These are phyloP conservation scores for Phyllosticta capitalensis DNA, from an alignment of 2,329 filamentous ascomycete species.

Conservation along the genomic window DNA sequence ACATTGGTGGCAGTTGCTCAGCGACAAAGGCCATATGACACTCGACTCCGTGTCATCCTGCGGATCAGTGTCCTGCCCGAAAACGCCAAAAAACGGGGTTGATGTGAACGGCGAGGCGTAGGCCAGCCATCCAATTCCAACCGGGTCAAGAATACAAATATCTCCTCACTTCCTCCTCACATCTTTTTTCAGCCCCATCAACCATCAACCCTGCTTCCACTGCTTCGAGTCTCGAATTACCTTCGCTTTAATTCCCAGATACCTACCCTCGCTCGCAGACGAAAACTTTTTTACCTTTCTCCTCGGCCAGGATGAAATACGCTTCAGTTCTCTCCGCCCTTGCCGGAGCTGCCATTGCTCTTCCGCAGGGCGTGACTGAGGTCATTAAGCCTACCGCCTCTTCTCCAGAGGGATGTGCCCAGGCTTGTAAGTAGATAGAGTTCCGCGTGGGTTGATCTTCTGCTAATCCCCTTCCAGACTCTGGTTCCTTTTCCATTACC, in stretches of 20 bases:
- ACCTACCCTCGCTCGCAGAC: background rate
- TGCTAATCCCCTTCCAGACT: conserved; percentile 16
- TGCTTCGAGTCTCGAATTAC: background rate
- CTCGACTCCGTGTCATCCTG: conserved; percentile 1
- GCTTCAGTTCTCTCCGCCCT: conserved; percentile 20
- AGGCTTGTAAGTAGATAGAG: conserved; percentile 21
- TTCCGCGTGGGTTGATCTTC: background rate
- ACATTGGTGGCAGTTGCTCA: background rate
- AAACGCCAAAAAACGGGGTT: background rate
- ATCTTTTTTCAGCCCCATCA: background rate
- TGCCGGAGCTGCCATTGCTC: conserved; percentile 22
- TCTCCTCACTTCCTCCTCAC: conserved; percentile 1
- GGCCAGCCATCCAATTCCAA: conserved; percentile 5
- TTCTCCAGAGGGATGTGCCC: conserved; percentile 45
- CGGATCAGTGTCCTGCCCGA: background rate
- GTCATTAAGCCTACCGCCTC: conserved; percentile 35
- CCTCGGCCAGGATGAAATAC: conserved; percentile 24
- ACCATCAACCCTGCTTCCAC: background rate
- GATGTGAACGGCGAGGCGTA: background rate
- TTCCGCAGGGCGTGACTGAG: conserved; percentile 23
- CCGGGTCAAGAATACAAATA: conserved; percentile 10
- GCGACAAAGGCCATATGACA: background rate
- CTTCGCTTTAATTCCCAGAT: conserved; percentile 1
- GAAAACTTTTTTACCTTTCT: conserved; percentile 3
- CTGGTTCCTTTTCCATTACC: conserved; percentile 51